A percentile compares a stretch with the other conserved stretches of the same genome.
These are phyloP conservation scores for Cladorrhinum sp. DNA, from an alignment of 2,329 filamentous ascomycete species.

Conservation along the genomic window DNA sequence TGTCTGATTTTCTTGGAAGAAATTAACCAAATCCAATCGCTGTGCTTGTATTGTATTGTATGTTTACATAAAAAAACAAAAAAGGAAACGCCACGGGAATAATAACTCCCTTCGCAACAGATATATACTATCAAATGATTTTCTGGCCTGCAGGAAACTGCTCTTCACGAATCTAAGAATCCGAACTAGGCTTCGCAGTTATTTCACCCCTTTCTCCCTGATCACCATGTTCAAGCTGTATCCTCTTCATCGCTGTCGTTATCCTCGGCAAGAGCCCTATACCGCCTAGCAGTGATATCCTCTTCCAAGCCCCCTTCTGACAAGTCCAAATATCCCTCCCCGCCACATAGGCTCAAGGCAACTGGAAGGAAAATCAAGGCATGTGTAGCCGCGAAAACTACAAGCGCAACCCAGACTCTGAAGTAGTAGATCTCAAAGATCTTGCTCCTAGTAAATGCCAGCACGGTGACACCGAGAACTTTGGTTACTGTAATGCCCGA, in stretches of 20 bases:
- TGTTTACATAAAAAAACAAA: no score
- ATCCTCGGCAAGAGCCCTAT: conserved; percentile 63
- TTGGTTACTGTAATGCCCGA: conserved; percentile 97
- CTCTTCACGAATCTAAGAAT: no score
- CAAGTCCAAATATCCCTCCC: conserved; percentile 81
- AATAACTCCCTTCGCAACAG: no score
- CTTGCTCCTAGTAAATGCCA: conserved; percentile 94
- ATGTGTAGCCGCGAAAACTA: conserved; percentile 84
- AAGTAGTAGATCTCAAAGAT: conserved; percentile 99
- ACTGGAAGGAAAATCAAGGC: conserved; percentile 91
- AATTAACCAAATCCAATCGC: no score
- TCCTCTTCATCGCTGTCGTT: conserved; percentile 65
- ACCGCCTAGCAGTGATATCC: conserved; percentile 76
- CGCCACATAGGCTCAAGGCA: conserved; percentile 79
- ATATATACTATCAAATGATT: no score
- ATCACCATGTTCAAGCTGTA: conserved; percentile 2
- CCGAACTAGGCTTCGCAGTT: no score
- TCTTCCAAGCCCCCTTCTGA: conserved; percentile 86
- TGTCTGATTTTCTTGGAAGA: no score
- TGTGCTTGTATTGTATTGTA: no score
- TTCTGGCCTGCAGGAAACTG: no score
- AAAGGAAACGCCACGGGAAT: no score
- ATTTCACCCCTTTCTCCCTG: no score
- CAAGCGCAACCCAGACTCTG: conserved; percentile 88
- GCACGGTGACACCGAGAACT: conserved; percentile 82